These are phyloP conservation scores for Penicillium sp. DNA, from an alignment of 2,329 filamentous ascomycete species.

Conservation along the genomic window DNA sequence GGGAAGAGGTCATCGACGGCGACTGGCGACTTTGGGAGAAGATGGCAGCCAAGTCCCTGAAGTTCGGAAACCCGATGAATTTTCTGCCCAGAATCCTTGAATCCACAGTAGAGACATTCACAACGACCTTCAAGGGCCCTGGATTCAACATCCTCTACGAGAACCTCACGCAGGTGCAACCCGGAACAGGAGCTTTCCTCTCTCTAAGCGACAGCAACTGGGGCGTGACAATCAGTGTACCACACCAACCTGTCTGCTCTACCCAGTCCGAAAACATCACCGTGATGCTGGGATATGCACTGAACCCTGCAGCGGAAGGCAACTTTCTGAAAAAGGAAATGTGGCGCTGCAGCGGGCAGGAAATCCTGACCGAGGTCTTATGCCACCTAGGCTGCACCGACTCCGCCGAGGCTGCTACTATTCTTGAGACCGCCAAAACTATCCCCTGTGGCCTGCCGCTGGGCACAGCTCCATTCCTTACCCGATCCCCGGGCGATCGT, in stretches of 20 bases:
- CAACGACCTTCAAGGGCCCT: conserved; percentile 40
- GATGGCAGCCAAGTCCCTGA: neutral
- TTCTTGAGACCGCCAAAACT: conserved; percentile 32
- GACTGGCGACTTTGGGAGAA: conserved; percentile 36
- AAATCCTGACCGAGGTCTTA: conserved; percentile 44
- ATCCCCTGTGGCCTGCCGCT: conserved; percentile 47
- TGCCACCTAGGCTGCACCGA: conserved; percentile 42
- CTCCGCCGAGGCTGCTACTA: conserved; percentile 5
- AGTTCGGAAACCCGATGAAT: neutral
- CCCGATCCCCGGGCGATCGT: conserved; percentile 38
- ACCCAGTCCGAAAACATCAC: conserved; percentile 38
- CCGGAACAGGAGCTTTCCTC: conserved; percentile 37
- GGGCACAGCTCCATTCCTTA: conserved; percentile 43
- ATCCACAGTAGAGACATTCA: conserved; percentile 45
- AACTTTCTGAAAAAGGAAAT: conserved; percentile 46
- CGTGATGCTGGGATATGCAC: conserved; percentile 47
- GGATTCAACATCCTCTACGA: conserved; percentile 30
- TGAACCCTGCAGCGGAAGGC: conserved; percentile 40
- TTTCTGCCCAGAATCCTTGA: conserved; percentile 29
- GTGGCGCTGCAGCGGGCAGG: conserved; percentile 43
- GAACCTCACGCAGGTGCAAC: conserved; percentile 35
- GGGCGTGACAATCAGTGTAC: conserved; percentile 46
- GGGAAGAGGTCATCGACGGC: too few relatives aligned
- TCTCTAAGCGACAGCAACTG: conserved; percentile 45
- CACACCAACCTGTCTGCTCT: conserved; percentile 46